Evolutionary conservation across 352 stramenopile genomes (phyloP), one percentile per base, ranked within the genome.

Genomic region (Pythium scleroteichum): DNA sequence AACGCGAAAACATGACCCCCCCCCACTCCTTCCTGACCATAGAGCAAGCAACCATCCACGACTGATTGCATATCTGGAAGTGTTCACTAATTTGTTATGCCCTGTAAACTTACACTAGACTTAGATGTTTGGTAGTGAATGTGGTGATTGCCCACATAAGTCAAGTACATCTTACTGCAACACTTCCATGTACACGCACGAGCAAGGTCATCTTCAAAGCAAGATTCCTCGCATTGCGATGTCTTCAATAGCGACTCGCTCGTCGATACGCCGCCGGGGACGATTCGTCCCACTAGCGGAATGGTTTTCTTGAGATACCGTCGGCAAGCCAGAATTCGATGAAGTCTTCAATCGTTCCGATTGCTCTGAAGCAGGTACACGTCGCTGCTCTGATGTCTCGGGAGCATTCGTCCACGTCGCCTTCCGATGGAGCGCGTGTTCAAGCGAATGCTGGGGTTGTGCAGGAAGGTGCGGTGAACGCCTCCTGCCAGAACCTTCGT

Each of bases 211-310:
- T 19, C 4, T 40, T 48, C 29, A 57, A 24, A 64, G 29, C 19
- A 64, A 20, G 38, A 64, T 56, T 17, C 57, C 57, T 23, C 39
- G 47, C 47, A 57, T 8, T 3, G 57, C 39, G 10, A 64, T 64
- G 39, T 57, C 57, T 46, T 64, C 47, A 19, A 64, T 64, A 14
- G 57, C 57, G 26, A 46, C 48, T 9, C 39, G 57, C 45, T 64
- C 57, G 39, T 64, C 57, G 40, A 64, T 52, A 26, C 57, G 57
- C 19, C 29, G 20, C 40, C 47, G 35, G 1, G 57, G 47, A 49
- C 46, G 22, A 39, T 12, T 53, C 9, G 26, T 53, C 22, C 12
- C 50, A 32, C 10, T 2, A 24, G 35, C 35, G 45, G 22, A 9
- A 47, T 48, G 32, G 22, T 39, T 13, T 35, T 44, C 24, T 38